Conservation (phyloP, 2,329 filamentous ascomycete species). For the Xylariaceae sp. region DNA sequence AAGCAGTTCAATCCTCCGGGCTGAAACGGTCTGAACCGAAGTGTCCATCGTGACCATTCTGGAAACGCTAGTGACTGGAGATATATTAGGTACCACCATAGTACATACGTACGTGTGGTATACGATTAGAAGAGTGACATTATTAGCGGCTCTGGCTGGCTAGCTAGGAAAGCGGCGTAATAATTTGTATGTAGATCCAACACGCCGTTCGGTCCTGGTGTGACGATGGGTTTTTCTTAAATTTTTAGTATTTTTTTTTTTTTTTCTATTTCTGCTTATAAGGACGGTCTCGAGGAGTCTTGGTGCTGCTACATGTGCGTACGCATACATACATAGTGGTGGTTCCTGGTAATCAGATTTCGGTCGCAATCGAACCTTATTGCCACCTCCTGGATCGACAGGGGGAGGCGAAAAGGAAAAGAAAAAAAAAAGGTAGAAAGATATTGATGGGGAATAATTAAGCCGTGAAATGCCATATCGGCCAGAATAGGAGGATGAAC, state of each 20-base stretch:
- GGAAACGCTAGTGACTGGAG: neutral
- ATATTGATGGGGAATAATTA: neutral
- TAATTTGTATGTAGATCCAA: too few relatives aligned
- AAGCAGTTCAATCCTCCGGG: too few relatives aligned
- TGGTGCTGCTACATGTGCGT: neutral
- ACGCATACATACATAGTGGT: too few relatives aligned
- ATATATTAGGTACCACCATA: too few relatives aligned
- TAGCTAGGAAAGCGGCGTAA: too few relatives aligned
- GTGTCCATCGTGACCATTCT: neutral
- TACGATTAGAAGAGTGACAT: too few relatives aligned
- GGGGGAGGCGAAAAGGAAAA: constrained; percentile 32
- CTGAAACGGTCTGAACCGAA: neutral
- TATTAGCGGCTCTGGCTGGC: too few relatives aligned
- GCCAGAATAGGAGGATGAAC: neutral
- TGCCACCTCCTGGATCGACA: constrained; percentile 37
- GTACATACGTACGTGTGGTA: too few relatives aligned
- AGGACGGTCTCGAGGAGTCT: neutral
- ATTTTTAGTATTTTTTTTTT: too few relatives aligned
- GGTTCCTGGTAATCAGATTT: neutral
- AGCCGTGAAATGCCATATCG: neutral
- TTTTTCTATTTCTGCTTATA: too few relatives aligned
- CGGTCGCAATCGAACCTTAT: constrained; percentile 9
- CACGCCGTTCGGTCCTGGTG: neutral
- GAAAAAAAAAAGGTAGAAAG: constrained; percentile 3
- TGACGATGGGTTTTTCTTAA: neutral